Base-by-base conservation (phyloP, 768 basidiomycete species). In the Thelephora aurantiotincta region DNA sequence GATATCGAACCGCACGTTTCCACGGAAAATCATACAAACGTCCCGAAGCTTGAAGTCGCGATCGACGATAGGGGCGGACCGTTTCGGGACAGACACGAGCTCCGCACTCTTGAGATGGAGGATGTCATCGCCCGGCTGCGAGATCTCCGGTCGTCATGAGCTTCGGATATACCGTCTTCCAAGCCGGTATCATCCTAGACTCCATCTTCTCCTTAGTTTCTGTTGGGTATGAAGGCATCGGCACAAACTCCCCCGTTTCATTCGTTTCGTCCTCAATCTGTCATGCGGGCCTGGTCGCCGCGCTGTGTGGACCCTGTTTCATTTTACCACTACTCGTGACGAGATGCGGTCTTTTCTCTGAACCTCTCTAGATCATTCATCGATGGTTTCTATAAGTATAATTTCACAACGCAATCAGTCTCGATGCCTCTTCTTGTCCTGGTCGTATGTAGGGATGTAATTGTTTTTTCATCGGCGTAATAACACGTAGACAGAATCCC, bases 401-500 rank as follows among this genome's bases (percentile, higher is more conserved):
- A 4, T 41, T 41, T 5, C 38, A 18, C 38, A 11, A 41, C 26
- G 26, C 26, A 9, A 30, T 30, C 26, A 9, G 26, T 30, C 26
- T 30, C 26, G 9, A 2, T 41, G 36, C 36, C 38, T 22, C 3
- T 14, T 18, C 11, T 41, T 41, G 16, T 22, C 38, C 11, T 38
- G 37, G 36, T 37, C 5, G 36, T 37, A n/a, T 22, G 14, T 14
- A 22, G 38, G 14, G 9, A 14, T 38, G 11, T 41, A 22, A 14
- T 7, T 9, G 38, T 41, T 5, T 2, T 41, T 41, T 69, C 68
- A 88, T 69, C 78, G 81, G 57, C 93, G 73, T 67, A 97, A 75
- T 33, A 98, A 72, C 36, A 96, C 67, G 63, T 89, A 98, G 47
- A 97, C 74, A 44, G 91, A 85, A 58, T 97, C 91, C 23, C 94